Conservation (phyloP, 164 flowering plant species). For the Macadamia integrifolia region DNA sequence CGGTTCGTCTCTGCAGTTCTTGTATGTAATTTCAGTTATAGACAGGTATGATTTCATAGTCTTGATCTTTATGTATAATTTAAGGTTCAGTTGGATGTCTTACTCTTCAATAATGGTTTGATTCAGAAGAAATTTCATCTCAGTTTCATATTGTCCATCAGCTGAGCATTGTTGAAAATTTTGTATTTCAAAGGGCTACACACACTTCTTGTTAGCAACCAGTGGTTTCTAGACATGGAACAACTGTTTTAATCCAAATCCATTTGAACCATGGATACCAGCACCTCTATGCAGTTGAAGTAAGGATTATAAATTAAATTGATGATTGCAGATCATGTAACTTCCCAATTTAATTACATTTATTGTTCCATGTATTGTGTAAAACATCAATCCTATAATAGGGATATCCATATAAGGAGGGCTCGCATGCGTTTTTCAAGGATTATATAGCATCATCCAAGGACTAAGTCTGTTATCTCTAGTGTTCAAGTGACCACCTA, state of each 20-base stretch:
- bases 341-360: too few species aligned
- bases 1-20: conserved; percentile 78
- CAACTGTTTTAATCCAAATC: neutral
- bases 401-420: too few species aligned
- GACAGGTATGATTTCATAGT: conserved; percentile 60
- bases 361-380: too few species aligned
- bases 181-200: too few species aligned
- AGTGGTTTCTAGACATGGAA: neutral
- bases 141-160: neutral
- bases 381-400: too few species aligned
- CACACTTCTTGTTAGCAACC: neutral
- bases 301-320: neutral
- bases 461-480: too few species aligned
- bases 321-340: neutral
- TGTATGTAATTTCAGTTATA: conserved; percentile 83
- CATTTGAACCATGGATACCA: neutral
- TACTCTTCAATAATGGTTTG: neutral
- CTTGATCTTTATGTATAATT: neutral
- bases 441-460: too few species aligned
- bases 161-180: neutral
- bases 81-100: neutral
- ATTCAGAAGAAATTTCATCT: neutral
- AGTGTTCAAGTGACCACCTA: too few species aligned
- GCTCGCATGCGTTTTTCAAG: too few species aligned
- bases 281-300: neutral